Evolutionary conservation across 305 asterid genomes (phyloP).

Genomic region (Solanum chacoense): DNA sequence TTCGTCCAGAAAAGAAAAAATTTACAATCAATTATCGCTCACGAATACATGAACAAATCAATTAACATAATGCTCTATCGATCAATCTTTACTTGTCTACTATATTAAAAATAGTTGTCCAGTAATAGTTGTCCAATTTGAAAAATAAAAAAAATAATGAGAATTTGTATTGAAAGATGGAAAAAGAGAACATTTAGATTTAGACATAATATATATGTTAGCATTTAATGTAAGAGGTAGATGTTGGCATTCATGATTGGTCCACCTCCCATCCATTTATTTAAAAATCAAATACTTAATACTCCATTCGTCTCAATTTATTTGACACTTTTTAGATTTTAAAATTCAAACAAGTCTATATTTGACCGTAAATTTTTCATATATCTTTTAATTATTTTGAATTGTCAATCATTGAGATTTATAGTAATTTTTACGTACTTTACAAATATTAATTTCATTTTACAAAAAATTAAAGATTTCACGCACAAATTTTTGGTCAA

Average conservation of each 20-base stretch:
- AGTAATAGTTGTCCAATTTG: neutral
- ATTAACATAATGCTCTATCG: no score
- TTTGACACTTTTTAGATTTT: fast-evolving
- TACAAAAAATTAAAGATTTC: neutral
- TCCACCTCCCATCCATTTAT: neutral
- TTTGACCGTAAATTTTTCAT: no score
- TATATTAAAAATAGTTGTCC: no score
- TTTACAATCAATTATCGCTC: neutral
- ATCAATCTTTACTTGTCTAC: neutral
- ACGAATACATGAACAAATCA: neutral
- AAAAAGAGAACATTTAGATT: neutral
- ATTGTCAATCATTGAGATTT: neutral
- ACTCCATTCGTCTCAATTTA: fast-evolving
- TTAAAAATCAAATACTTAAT: neutral
- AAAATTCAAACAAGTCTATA: fast-evolving
- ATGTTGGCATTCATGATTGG: neutral
- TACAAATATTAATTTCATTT: neutral
- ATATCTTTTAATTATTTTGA: neutral
- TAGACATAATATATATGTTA: neutral
- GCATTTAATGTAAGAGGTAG: neutral
- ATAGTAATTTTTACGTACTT: no score
- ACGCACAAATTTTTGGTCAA: fast-evolving
- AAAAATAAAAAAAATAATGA: no score
- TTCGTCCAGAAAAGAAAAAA: neutral
- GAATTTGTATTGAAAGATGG: neutral